phyloP scores from a whole-genome alignment of 75 land plant genomes.

The Picea sitchensis region DNA sequence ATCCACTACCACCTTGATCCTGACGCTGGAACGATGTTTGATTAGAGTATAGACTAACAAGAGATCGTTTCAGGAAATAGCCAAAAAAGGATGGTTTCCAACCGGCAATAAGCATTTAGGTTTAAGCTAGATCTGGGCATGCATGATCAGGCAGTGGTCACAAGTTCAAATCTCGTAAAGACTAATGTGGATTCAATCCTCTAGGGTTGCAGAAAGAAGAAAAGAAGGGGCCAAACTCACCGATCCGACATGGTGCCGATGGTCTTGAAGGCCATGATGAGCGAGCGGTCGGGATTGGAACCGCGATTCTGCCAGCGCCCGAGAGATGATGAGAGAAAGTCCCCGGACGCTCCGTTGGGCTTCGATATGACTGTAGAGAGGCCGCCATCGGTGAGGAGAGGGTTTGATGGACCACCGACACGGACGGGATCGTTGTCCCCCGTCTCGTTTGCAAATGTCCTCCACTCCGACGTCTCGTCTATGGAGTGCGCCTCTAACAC shows the following conservation, averaged over 20 bases:
- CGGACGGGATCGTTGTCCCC: conserved; percentile 40
- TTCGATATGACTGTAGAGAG: conserved; percentile 38
- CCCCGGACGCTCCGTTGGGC: conserved; percentile 31
- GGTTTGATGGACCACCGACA: conserved; percentile 44
- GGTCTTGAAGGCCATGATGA: conserved; percentile 35
- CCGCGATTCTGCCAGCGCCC: conserved; percentile 39
- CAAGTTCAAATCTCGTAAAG: background rate
- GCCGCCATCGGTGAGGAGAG: conserved; percentile 48
- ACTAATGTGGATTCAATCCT: background rate
- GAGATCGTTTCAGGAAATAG: too few relatives aligned
- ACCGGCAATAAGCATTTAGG: too few relatives aligned
- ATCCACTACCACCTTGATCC: too few relatives aligned
- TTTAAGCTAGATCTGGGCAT: too few relatives aligned
- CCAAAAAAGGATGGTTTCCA: too few relatives aligned
- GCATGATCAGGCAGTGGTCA: too few relatives aligned
- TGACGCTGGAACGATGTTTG: too few relatives aligned
- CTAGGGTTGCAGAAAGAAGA: background rate
- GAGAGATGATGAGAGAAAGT: conserved; percentile 31
- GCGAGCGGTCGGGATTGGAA: conserved; percentile 39
- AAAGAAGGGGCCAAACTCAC: background rate
- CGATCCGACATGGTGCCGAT: conserved; percentile 46
- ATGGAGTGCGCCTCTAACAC: conserved; percentile 88
- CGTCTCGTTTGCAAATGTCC: conserved; percentile 38
- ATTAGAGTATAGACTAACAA: too few relatives aligned
- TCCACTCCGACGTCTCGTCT: conserved; percentile 98